These are phyloP conservation scores for Zygoascus ofunaensis DNA, from an alignment of 805 yeast species.

Conservation along the genomic window DNA sequence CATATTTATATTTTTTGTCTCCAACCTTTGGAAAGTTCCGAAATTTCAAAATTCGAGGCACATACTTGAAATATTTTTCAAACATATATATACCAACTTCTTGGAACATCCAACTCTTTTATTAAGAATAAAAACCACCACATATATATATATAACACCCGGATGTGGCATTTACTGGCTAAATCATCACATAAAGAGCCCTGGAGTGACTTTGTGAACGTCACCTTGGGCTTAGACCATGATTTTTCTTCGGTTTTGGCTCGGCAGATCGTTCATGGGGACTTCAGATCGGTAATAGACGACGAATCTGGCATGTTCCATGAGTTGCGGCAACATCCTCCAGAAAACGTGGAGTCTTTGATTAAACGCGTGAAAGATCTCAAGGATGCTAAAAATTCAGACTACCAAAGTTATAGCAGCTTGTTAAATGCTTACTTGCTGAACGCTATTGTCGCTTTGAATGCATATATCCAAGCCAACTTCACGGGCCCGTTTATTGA, in stretches of 20 bases:
- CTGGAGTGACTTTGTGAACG: neutral
- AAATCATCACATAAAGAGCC: slow-evolving; percentile 1
- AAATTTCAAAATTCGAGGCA: too few relatives aligned
- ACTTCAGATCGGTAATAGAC: neutral
- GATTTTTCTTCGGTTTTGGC: slow-evolving; percentile 1
- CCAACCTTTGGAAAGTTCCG: too few relatives aligned
- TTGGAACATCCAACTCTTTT: too few relatives aligned
- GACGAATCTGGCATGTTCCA: neutral
- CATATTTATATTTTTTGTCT: too few relatives aligned
- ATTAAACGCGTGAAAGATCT: neutral
- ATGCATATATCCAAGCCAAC: slow-evolving; percentile 64
- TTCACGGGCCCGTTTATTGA: slow-evolving; percentile 72
- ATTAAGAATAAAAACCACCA: too few relatives aligned
- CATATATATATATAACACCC: too few relatives aligned
- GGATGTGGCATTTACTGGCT: slow-evolving; percentile 1
- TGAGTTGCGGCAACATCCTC: neutral
- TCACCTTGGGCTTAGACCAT: neutral
- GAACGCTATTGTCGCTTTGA: slow-evolving; percentile 52
- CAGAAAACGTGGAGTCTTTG: neutral
- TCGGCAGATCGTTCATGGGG: neutral
- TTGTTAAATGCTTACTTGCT: slow-evolving; percentile 1
- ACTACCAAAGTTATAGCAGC: too few relatives aligned
- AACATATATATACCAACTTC: too few relatives aligned
- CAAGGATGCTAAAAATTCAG: neutral
- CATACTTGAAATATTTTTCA: too few relatives aligned